Base-by-base conservation (phyloP, 345 rosid species). In the Eucalyptus curtisii region DNA sequence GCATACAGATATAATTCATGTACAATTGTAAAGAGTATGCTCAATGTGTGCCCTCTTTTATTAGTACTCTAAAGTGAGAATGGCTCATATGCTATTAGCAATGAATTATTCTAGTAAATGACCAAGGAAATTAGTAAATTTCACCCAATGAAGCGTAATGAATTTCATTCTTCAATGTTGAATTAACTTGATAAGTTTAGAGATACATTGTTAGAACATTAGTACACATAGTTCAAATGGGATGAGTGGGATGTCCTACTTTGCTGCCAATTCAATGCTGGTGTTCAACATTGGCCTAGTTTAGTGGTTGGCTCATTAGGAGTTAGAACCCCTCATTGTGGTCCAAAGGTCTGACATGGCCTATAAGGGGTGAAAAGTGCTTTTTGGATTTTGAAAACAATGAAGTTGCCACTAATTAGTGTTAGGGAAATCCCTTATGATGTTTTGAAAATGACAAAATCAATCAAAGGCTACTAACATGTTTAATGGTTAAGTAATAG, bases 241-340 rank as follows among this genome's bases (percentile, higher is more conserved):
- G 61, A 55, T 55, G 61, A 10, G 30, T 55, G 61, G 1, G 0
- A 55, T 22, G 30, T 55, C 61, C 12, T 55, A 24, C 30, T 55
- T 55, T 24, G 12, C 27, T 1, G 1, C 30, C 30, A 8, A 55
- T 4, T 3, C 6, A 24, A 55, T 22, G 20, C 0, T 2, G 6
- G 6, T 55, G 27, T 55, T 55, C 12, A 0, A 24, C 1, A 55
- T 4, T 55, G 61, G 0, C 61, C 61, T 24, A 55, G 1, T 10
- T 55, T 55, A 22, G 13, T 0, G 1, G 6, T 55, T 0, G 27
- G 0, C 61, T 22, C 13, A 0, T 22, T 24, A 55, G 27, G 27
- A 55, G 61, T 55, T 22, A 55, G 61, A 9, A 55, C 0, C 61
- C 61, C 24, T 55, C 61, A 55, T 24, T 24, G 61, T 55, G 61